These are phyloP conservation scores for Strobilomyces echinocephalus DNA, from an alignment of 768 basidiomycete genomes.

Conservation along the genomic window DNA sequence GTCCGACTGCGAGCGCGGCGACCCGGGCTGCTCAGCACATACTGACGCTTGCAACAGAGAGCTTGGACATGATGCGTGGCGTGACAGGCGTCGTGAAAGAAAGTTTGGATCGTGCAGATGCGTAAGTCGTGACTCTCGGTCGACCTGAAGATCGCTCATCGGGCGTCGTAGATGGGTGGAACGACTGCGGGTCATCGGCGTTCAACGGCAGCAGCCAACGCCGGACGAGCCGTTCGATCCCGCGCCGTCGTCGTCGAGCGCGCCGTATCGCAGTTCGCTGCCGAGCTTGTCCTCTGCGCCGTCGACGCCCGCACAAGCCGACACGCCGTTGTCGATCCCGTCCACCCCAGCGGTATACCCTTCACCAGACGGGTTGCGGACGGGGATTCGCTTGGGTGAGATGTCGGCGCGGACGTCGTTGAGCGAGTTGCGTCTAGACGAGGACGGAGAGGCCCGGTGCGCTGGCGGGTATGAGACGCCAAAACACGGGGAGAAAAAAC, in stretches of 20 bases:
- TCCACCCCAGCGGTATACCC: slow-evolving; percentile 27
- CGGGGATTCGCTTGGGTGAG: slow-evolving; percentile 24
- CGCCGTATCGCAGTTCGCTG: slow-evolving; percentile 15
- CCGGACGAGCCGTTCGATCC: slow-evolving; percentile 14
- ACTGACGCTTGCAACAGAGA: slow-evolving; percentile 81
- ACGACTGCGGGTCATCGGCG: slow-evolving; percentile 69
- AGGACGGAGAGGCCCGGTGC: slow-evolving; percentile 1
- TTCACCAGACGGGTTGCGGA: slow-evolving; percentile 24
- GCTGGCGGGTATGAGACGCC: slow-evolving; percentile 21
- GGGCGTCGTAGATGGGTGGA: slow-evolving; percentile 66
- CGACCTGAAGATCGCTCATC: background rate
- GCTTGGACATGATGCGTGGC: slow-evolving; percentile 86
- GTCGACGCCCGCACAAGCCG: slow-evolving; percentile 27
- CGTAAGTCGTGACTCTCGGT: slow-evolving; percentile 43
- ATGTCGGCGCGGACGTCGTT: slow-evolving; percentile 28
- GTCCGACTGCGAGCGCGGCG: slow-evolving; percentile 49
- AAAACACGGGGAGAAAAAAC: slow-evolving; percentile 13
- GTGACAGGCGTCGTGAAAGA: slow-evolving; percentile 88
- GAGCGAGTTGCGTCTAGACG: slow-evolving; percentile 29
- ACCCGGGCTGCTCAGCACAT: slow-evolving; percentile 76
- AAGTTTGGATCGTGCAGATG: slow-evolving; percentile 81
- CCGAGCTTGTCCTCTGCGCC: slow-evolving; percentile 30
- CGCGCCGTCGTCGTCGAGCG: slow-evolving; percentile 2
- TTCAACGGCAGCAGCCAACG: slow-evolving; percentile 50
- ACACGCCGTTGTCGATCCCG: slow-evolving; percentile 27